Percentiles rank a stretch among this genome's conserved stretches.
Conservation (phyloP, 352 stramenopile species). For the Phytophthora meadii region DNA sequence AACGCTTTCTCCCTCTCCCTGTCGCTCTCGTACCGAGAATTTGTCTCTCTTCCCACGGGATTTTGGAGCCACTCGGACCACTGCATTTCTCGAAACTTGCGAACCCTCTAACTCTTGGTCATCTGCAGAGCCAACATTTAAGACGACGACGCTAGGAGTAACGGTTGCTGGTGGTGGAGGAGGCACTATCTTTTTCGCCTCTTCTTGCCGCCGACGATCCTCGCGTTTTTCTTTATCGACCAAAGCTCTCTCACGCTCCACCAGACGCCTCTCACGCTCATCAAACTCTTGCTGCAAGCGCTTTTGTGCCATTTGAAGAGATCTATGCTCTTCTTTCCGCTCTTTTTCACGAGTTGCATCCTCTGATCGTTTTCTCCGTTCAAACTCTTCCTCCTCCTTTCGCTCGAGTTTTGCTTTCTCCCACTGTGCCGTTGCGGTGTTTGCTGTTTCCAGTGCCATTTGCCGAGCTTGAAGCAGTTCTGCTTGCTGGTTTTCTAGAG, state of each 20-base stretch:
- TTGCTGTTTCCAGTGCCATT: slow-evolving; percentile 55
- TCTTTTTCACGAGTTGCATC: slow-evolving; percentile 41
- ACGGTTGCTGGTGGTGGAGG: slow-evolving; percentile 1
- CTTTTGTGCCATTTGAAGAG: slow-evolving; percentile 40
- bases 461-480: slow-evolving; percentile 63
- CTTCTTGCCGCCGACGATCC: slow-evolving; percentile 29
- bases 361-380: slow-evolving; percentile 38
- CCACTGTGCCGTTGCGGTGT: slow-evolving; percentile 52
- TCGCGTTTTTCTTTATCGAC: slow-evolving; percentile 53
- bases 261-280: slow-evolving; percentile 57
- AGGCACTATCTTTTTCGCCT: slow-evolving; percentile 18
- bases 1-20: slow-evolving; percentile 26
- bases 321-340: slow-evolving; percentile 48
- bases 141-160: slow-evolving; percentile 62
- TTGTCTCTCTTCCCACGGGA: slow-evolving; percentile 31
- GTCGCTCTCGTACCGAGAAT: slow-evolving; percentile 17
- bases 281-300: slow-evolving; percentile 62
- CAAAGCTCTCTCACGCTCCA: slow-evolving; percentile 55
- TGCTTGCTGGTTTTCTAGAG: slow-evolving; percentile 61
- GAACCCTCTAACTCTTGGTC: slow-evolving; percentile 33
- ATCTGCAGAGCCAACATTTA: slow-evolving; percentile 57
- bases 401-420: slow-evolving; percentile 47
- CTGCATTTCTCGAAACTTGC: slow-evolving; percentile 13
- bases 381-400: slow-evolving; percentile 55
- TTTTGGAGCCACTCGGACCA: slow-evolving; percentile 24